Evolutionary conservation across 1,284 basidiomycete genomes (phyloP), one percentile per base, ranked within the genome.

Genomic region (Tausonia pullulans): DNA sequence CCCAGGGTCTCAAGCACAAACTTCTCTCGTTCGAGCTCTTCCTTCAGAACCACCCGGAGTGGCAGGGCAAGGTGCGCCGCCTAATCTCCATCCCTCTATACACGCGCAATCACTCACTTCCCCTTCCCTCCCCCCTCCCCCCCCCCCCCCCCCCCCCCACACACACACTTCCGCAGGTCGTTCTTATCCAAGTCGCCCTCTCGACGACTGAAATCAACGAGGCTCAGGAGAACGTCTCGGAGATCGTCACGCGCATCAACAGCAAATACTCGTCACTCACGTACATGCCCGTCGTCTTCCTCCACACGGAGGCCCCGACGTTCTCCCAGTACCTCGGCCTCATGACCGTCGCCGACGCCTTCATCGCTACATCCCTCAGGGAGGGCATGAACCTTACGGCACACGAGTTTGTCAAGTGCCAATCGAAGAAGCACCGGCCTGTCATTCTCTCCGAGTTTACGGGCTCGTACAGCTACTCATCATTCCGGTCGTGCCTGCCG

Each of bases 311-410:
- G 70, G 90, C 92, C 70, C 79, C 93, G 67, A 91, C 87, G 3
- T 92, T 92, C 74, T 83, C 81, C 68, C 89, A 92, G 72, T 93
- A 93, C 73, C 80, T 92, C 13, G 90, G 87, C 8, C 78, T 92
- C 48, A 78, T 92, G 57, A 89, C 82, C 3, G 85, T 88, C 5
- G 90, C 87, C 1, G 90, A 93, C 74, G 87, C 86, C n/a, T 93
- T 93, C 75, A 78, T 92, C 70, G 86, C 90, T 43, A 88, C 87
- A 2, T 87, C 85, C 73, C 75, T 93, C 72, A 80, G 90, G 6
- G 90, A 93, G 74, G 90, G 90, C 0, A 93, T 92, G 90, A 89
- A 88, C 44, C 75, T 90, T 62, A 79, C 87, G 51, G 84, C 86
- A 7, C 88, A 90, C 72, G 90, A 91, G 74, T 92, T 85, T 72